Evolutionary conservation across 176 grass and related monocot genomes (phyloP).

Genomic region (Oryza coarctata): DNA sequence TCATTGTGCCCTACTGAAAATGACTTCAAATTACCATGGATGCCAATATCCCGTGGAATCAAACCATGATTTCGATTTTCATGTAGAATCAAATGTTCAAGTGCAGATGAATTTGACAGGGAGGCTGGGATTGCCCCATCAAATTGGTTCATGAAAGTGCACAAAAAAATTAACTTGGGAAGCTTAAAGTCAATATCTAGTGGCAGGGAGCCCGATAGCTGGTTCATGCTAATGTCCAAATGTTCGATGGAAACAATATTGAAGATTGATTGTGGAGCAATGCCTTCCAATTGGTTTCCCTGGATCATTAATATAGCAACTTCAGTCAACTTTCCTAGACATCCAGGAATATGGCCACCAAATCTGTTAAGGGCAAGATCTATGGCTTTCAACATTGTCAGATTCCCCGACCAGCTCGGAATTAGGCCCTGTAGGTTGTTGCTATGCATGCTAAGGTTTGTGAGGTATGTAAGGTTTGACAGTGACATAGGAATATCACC

Average conservation of each 20-base stretch:
- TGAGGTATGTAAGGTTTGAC: not conserved
- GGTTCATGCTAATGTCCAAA: not conserved
- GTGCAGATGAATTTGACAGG: conserved; percentile 18
- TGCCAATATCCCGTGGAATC: conserved; percentile 29
- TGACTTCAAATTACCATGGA: not conserved
- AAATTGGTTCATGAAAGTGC: not conserved
- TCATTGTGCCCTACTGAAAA: not conserved
- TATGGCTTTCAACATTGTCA: conserved; percentile 19
- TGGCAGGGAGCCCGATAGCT: conserved; percentile 8
- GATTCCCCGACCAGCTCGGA: not conserved
- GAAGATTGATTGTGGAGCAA: conserved; percentile 3
- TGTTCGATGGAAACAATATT: conserved; percentile 18
- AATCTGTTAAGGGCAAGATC: not conserved
- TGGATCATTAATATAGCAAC: not conserved
- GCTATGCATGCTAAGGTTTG: not conserved
- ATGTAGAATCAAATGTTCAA: not conserved
- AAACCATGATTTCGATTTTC: conserved; percentile 3
- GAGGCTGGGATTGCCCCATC: conserved; percentile 17
- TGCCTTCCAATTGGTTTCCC: not conserved
- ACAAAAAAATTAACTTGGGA: not conserved
- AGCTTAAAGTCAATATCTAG: conserved; percentile 28
- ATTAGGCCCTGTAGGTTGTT: conserved; percentile 23
- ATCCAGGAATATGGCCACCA: conserved; percentile 8
- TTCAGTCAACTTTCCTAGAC: not conserved
- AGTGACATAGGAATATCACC: conserved; percentile 12